These are phyloP conservation scores for Plasmodium sp. DNA, from an alignment of 169 alveolate genomes.

Conservation along the genomic window DNA sequence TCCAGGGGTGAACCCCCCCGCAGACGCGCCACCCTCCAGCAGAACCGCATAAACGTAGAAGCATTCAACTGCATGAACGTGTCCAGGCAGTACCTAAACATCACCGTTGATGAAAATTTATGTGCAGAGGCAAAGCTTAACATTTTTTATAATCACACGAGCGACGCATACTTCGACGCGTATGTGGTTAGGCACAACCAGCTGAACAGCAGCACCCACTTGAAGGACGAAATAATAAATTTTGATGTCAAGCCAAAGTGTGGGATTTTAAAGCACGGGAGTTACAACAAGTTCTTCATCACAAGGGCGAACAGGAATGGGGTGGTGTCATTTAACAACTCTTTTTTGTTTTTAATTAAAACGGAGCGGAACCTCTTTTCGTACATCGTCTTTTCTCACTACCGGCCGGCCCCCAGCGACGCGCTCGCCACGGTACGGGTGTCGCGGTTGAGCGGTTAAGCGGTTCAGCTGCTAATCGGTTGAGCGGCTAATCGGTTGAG, in stretches of 20 bases:
- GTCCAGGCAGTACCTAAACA: constrained; percentile 21
- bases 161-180: constrained; percentile 43
- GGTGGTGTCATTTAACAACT: neutral
- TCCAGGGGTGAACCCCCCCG: neutral
- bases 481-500: no score
- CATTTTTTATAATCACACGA: constrained; percentile 34
- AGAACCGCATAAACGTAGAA: constrained; percentile 20
- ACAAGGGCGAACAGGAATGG: constrained; percentile 17
- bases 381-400: constrained; percentile 32
- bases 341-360: constrained; percentile 24
- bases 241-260: constrained; percentile 13
- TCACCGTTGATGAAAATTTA: constrained; percentile 15
- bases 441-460: neutral
- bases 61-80: constrained; percentile 29
- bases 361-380: constrained; percentile 30
- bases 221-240: constrained; percentile 7
- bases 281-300: constrained; percentile 23
- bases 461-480: neutral
- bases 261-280: constrained; percentile 28
- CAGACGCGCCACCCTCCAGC: neutral
- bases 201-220: neutral
- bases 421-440: neutral
- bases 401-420: neutral
- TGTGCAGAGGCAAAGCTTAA: constrained; percentile 38
- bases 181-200: constrained; percentile 29